A percentile compares a stretch with the other conserved stretches of the same genome.
phyloP scores from a whole-genome alignment of 768 basidiomycete species.

The Auriscalpium vulgare region DNA sequence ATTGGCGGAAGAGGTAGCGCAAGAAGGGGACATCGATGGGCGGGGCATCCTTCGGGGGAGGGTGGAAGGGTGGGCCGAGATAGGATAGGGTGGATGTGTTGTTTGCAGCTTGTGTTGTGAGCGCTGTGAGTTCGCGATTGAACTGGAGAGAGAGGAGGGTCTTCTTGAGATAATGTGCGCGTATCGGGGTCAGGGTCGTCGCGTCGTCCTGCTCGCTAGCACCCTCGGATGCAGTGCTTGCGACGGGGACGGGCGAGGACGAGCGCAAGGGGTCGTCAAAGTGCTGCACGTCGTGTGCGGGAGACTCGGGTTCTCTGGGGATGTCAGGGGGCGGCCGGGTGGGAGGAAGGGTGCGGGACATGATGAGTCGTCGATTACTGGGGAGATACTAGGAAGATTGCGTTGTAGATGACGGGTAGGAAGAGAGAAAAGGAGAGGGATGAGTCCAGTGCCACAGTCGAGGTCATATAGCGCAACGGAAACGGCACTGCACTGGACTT shows the following conservation, averaged over 20 bases:
- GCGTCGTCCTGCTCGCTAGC: neutral
- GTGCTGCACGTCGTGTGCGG: neutral
- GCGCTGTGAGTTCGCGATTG: constrained; percentile 61
- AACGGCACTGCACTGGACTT: too few species aligned
- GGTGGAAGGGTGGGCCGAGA: constrained; percentile 83
- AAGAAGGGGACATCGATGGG: constrained; percentile 78
- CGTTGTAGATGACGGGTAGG: too few species aligned
- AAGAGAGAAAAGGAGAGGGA: too few species aligned
- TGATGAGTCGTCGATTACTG: too few species aligned
- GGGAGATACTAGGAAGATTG: too few species aligned
- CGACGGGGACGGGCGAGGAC: neutral
- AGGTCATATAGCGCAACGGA: too few species aligned
- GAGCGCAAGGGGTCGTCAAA: neutral
- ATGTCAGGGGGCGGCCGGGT: too few species aligned
- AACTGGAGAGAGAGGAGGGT: constrained; percentile 85
- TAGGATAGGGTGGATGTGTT: constrained; percentile 68
- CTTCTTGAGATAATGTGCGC: constrained; percentile 98
- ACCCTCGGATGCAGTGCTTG: too few species aligned
- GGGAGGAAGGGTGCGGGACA: too few species aligned
- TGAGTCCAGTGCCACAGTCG: too few species aligned
- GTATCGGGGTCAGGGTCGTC: constrained; percentile 64
- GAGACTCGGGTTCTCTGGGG: neutral
- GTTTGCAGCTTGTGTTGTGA: constrained; percentile 42
- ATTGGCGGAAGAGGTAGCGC: constrained; percentile 85
- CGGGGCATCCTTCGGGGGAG: constrained; percentile 50